Conservation (phyloP, 345 rosid species). For the Euphorbia lathyris region DNA sequence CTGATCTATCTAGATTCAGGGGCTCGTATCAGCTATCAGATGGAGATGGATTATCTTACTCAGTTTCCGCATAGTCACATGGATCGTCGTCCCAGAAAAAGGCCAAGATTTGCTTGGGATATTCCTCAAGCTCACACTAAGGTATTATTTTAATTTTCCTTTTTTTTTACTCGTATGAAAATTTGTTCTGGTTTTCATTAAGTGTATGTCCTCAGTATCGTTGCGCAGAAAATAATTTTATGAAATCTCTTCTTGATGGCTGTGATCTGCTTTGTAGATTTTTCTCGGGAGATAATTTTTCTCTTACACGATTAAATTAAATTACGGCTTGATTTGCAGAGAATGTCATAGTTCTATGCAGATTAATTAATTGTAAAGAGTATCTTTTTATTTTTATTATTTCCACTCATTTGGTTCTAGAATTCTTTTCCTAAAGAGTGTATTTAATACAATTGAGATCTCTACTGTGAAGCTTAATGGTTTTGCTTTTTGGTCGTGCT, state of each 20-base stretch:
- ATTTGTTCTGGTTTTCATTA: neutral
- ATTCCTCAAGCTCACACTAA: conserved; percentile 36
- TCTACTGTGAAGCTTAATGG: neutral
- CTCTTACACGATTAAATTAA: neutral
- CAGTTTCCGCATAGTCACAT: conserved; percentile 46
- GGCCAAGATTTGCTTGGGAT: conserved; percentile 60
- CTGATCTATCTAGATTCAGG: conserved; percentile 6
- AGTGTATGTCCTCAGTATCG: neutral
- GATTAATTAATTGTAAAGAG: neutral
- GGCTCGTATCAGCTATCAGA: conserved; percentile 12
- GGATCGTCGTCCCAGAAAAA: conserved; percentile 69
- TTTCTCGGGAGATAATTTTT: neutral
- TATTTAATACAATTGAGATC: neutral
- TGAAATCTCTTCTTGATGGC: neutral
- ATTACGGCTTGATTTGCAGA: neutral
- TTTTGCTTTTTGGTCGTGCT: neutral
- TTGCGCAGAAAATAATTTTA: conserved; percentile 1
- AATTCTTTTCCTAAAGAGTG: neutral
- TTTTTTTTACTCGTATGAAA: neutral
- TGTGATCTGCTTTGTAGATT: neutral
- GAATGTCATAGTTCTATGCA: neutral
- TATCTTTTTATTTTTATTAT: neutral
- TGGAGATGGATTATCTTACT: conserved; percentile 53
- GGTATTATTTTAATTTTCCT: conserved; percentile 30
- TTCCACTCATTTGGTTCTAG: neutral